phyloP scores from a whole-genome alignment of 345 rosid genomes.

The Tarenaya hassleriana region DNA sequence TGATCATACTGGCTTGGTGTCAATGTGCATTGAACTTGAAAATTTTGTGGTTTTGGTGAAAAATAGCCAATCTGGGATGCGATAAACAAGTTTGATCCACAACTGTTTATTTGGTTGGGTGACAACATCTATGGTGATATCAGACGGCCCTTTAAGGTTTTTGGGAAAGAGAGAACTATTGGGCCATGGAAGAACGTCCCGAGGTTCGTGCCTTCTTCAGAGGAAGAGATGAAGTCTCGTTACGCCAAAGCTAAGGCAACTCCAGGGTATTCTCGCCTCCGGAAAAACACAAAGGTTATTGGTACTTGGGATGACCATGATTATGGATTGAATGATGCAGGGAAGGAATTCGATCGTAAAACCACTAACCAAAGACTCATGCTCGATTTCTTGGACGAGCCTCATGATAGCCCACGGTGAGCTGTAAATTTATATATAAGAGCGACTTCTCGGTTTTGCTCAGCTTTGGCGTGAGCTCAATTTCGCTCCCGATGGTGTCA shows the following conservation, averaged over 20 bases:
- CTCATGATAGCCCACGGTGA: conserved; percentile 69
- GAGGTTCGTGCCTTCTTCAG: conserved; percentile 61
- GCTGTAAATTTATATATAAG: conserved; percentile 4
- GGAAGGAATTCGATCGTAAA: conserved; percentile 68
- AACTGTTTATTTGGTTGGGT: conserved; percentile 82
- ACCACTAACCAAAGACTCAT: conserved; percentile 59
- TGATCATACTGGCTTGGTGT: not conserved
- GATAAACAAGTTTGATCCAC: conserved; percentile 63
- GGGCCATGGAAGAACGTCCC: conserved; percentile 87
- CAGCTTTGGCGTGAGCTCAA: not conserved
- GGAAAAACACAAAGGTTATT: conserved; percentile 42
- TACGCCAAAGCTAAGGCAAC: conserved; percentile 47
- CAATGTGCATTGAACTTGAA: not conserved
- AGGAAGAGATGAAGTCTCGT: conserved; percentile 46
- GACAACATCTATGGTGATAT: conserved; percentile 86
- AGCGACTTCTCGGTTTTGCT: not conserved
- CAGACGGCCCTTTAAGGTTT: conserved; percentile 43
- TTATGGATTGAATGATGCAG: conserved; percentile 81
- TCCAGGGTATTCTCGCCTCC: conserved; percentile 61
- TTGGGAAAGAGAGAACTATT: conserved; percentile 65
- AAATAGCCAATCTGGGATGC: conserved; percentile 79
- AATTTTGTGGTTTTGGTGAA: not conserved
- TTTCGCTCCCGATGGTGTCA: not conserved
- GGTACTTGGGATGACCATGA: conserved; percentile 98
- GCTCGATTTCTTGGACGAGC: conserved; percentile 86